These are phyloP conservation scores for Mycosphaerelloides madeirae DNA, from an alignment of 2,329 filamentous ascomycete species.

Conservation along the genomic window DNA sequence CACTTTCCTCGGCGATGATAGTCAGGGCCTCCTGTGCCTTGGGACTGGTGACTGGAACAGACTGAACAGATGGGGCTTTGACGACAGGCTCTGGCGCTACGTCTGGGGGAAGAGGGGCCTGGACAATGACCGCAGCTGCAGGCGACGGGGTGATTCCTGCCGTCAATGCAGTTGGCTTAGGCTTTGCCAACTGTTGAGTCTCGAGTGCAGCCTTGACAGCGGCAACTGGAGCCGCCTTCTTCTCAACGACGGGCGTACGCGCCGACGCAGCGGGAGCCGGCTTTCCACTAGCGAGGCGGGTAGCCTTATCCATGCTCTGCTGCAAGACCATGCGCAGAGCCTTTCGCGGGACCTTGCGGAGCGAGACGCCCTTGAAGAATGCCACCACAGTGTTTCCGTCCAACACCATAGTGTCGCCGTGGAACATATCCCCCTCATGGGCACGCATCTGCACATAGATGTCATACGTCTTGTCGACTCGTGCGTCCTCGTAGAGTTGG, in stretches of 20 bases:
- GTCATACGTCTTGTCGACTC: slow-evolving; percentile 1
- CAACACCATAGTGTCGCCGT: slow-evolving; percentile 7
- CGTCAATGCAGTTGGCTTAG: background rate
- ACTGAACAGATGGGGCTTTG: too few species aligned
- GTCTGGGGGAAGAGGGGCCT: too few species aligned
- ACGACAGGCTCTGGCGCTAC: too few species aligned
- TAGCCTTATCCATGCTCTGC: slow-evolving; percentile 2
- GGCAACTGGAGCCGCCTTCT: background rate
- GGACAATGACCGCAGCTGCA: too few species aligned
- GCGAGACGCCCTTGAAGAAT: slow-evolving; percentile 3
- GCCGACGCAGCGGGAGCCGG: background rate
- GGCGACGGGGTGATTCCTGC: too few species aligned
- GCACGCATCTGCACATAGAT: slow-evolving; percentile 4
- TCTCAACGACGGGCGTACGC: too few species aligned
- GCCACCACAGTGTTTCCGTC: slow-evolving; percentile 7
- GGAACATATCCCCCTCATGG: background rate
- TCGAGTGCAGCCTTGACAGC: too few species aligned
- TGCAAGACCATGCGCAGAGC: background rate
- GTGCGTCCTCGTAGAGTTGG: slow-evolving; percentile 4
- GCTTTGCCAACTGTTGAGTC: too few species aligned
- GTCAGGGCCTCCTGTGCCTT: background rate
- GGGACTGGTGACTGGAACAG: background rate
- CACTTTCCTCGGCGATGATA: slow-evolving; percentile 28
- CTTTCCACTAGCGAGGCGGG: background rate
- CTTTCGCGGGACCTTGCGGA: background rate